These are phyloP conservation scores for Rubia yunnanensis DNA, from an alignment of 257 asterid species.

Conservation along the genomic window DNA sequence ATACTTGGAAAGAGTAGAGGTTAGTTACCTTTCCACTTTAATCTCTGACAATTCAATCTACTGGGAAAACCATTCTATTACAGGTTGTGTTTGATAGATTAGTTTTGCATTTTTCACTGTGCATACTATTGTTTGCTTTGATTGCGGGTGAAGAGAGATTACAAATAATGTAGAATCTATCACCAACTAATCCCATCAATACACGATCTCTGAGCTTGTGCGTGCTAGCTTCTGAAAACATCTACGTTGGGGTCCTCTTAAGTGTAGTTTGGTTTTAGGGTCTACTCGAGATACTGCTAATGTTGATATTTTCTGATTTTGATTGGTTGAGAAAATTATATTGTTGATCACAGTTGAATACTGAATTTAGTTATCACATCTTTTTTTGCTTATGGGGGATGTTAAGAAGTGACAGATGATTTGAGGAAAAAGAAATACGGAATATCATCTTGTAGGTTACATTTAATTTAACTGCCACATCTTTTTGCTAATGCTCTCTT, in stretches of 20 bases:
- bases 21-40: slow-evolving; percentile 26
- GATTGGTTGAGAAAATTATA: background rate
- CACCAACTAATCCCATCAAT: background rate
- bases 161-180: background rate
- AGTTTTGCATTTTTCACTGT: background rate
- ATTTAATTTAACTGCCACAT: background rate
- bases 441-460: background rate
- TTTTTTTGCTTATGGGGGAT: background rate
- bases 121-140: background rate
- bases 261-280: background rate
- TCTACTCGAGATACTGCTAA: background rate
- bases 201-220: background rate
- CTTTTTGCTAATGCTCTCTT: slow-evolving; percentile 9
- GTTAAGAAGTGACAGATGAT: background rate
- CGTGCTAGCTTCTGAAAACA: background rate
- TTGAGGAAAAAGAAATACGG: background rate
- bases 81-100: background rate
- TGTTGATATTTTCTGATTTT: slow-evolving; percentile 1
- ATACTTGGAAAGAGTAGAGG: slow-evolving; percentile 81
- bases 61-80: background rate
- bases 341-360: background rate
- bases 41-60: background rate
- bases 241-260: background rate
- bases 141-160: background rate
- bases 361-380: background rate